phyloP scores from a whole-genome alignment of 2,329 filamentous ascomycete species.

The Talaromyces sp. region DNA sequence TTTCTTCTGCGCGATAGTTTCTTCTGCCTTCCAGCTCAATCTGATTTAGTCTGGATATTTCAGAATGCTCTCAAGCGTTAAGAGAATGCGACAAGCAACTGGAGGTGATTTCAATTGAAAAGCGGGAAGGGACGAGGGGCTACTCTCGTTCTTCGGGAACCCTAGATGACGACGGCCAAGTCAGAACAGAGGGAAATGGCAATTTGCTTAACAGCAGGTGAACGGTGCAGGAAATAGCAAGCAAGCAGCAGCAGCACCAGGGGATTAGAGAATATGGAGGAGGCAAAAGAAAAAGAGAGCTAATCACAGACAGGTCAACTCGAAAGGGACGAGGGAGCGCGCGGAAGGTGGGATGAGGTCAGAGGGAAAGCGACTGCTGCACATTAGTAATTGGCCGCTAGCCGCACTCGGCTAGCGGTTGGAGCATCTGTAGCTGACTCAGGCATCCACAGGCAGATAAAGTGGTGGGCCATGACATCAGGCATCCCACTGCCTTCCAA shows the following conservation, averaged over 20 bases:
- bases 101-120: not conserved
- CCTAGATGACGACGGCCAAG: not conserved
- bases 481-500: not conserved
- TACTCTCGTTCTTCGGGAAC: not conserved
- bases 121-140: conserved; percentile 3
- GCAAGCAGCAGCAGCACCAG: not conserved
- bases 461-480: conserved; percentile 4
- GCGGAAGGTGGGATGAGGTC: conserved; percentile 3
- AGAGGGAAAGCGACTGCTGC: not conserved
- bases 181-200: not conserved
- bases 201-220: not conserved
- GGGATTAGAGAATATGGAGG: not conserved
- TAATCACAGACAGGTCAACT: not conserved
- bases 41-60: not conserved
- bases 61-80: not conserved
- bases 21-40: not conserved
- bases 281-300: not conserved
- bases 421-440: conserved; percentile 1
- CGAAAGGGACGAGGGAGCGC: not conserved
- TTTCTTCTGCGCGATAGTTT: not conserved
- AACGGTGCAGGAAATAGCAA: not conserved
- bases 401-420: not conserved
- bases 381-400: not conserved
- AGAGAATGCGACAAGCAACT: not conserved
- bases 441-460: not conserved